phyloP scores from a whole-genome alignment of 495 filamentous ascomycete genomes.

The Hypoxylon fuscum region DNA sequence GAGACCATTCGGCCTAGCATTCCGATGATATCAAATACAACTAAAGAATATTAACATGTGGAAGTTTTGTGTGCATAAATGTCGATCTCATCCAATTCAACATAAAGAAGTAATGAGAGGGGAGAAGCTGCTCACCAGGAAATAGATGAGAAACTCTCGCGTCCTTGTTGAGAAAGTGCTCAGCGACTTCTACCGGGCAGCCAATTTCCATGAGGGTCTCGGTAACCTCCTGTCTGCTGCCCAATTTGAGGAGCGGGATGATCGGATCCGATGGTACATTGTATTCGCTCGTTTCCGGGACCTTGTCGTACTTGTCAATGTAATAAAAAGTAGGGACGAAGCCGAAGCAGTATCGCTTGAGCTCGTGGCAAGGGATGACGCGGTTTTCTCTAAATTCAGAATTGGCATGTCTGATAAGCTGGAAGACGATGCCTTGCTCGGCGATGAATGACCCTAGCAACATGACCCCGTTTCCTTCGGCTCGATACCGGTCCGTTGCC shows the following conservation, averaged over 20 bases:
- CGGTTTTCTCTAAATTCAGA: constrained; percentile 54
- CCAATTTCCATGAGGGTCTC: constrained; percentile 57
- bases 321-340: constrained; percentile 57
- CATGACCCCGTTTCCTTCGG: constrained; percentile 61
- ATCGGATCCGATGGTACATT: constrained; percentile 25
- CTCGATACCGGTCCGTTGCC: constrained; percentile 54
- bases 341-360: constrained; percentile 60
- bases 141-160: constrained; percentile 54
- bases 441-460: constrained; percentile 52
- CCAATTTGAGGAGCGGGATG: constrained; percentile 47
- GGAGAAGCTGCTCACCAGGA: constrained; percentile 46
- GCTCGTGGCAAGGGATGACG: constrained; percentile 54
- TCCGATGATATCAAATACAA: constrained; percentile 61
- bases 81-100: too few relatives aligned
- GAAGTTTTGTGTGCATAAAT: too few relatives aligned
- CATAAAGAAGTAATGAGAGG: neutral
- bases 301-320: constrained; percentile 20
- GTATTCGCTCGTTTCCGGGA: constrained; percentile 39
- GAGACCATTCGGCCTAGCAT: constrained; percentile 60
- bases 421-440: constrained; percentile 58
- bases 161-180: constrained; percentile 48
- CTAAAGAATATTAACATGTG: constrained; percentile 39
- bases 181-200: constrained; percentile 53
- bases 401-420: constrained; percentile 53
- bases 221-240: constrained; percentile 50